These are phyloP conservation scores for Chlamydomonas asymmetrica DNA, from an alignment of 139 green algal genomes.

Conservation along the genomic window DNA sequence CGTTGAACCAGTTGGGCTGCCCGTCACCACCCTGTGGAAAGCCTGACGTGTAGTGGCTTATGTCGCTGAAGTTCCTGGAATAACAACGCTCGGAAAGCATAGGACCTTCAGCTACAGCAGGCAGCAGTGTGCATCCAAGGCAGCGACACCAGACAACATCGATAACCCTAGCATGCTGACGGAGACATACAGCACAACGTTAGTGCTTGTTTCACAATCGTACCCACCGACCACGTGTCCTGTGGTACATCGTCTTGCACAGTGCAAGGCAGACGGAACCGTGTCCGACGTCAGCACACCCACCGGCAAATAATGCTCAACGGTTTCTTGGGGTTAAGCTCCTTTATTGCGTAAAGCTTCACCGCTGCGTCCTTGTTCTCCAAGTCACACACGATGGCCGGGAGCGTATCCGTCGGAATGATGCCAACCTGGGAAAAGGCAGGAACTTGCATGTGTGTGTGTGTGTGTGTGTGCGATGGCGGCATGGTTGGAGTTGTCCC, in stretches of 20 bases:
- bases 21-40: conserved; percentile 70
- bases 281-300: too few species aligned
- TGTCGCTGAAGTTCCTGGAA: conserved; percentile 35
- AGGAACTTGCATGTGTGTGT: too few species aligned
- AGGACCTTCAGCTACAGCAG: too few species aligned
- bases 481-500: neutral
- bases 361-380: conserved; percentile 65
- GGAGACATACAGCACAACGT: too few species aligned
- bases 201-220: too few species aligned
- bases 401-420: conserved; percentile 86
- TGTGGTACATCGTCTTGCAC: too few species aligned
- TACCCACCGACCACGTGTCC: too few species aligned
- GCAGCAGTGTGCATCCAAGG: too few species aligned
- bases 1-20: conserved; percentile 70
- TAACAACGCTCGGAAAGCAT: too few species aligned
- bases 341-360: conserved; percentile 71
- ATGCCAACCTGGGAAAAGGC: conserved; percentile 70
- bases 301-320: conserved; percentile 73
- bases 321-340: conserved; percentile 71
- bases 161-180: too few species aligned
- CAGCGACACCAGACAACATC: too few species aligned
- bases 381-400: conserved; percentile 81
- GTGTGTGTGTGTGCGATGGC: neutral
- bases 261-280: too few species aligned
- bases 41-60: conserved; percentile 60